These are phyloP conservation scores for Oropetium thomaeum DNA, from an alignment of 176 grass and related monocot genomes.

Conservation along the genomic window DNA sequence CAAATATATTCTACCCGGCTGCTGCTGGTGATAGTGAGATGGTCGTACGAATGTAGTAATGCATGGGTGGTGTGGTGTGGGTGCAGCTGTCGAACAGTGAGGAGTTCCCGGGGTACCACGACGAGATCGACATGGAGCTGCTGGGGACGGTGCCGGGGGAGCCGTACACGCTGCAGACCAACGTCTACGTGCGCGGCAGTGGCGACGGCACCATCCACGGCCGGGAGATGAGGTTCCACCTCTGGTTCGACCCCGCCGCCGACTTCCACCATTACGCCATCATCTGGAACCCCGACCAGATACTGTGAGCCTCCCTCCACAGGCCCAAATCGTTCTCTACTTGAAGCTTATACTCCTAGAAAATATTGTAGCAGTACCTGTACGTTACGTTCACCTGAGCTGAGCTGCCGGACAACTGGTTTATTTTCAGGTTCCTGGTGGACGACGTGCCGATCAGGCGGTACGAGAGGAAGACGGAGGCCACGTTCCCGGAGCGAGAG, in stretches of 20 bases:
- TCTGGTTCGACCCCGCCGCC: constrained; percentile 74
- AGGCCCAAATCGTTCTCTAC: not conserved
- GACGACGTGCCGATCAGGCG: constrained; percentile 63
- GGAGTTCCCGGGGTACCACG: constrained; percentile 51
- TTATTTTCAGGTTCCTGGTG: constrained; percentile 48
- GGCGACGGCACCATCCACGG: constrained; percentile 57
- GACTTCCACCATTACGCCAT: constrained; percentile 72
- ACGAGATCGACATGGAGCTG: constrained; percentile 70
- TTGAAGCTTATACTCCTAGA: no score
- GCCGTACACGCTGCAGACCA: constrained; percentile 68
- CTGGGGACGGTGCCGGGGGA: constrained; percentile 54
- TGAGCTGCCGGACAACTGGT: not conserved
- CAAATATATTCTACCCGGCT: no score
- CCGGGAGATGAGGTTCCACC: constrained; percentile 68
- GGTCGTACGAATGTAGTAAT: no score
- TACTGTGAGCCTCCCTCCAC: constrained; percentile 34
- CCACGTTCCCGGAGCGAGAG: constrained; percentile 42
- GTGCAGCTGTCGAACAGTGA: constrained; percentile 59
- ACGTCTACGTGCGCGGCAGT: constrained; percentile 63
- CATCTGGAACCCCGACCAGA: constrained; percentile 60
- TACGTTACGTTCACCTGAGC: not conserved
- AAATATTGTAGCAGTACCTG: not conserved
- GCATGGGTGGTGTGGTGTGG: not conserved
- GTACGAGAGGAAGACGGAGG: constrained; percentile 55
- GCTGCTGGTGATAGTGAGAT: not conserved